These are phyloP conservation scores for Talaromyces borbonicus DNA, from an alignment of 495 filamentous ascomycete species.

Conservation along the genomic window DNA sequence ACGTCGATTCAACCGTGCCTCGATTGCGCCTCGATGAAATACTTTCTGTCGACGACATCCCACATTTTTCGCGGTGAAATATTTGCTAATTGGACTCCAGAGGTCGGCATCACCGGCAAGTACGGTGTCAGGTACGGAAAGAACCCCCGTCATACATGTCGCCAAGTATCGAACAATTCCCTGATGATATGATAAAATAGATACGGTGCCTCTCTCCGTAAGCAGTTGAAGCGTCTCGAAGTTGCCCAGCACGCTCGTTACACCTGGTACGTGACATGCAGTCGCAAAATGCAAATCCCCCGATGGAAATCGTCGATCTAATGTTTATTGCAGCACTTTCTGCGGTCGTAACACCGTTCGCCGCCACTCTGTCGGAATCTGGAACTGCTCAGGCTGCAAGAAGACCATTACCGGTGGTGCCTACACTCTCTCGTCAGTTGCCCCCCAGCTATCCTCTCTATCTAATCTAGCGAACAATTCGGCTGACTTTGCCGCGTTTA, in stretches of 20 bases:
- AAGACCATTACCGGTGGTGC: slow-evolving; percentile 95
- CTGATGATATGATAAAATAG: slow-evolving; percentile 31
- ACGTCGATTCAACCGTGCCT: neutral
- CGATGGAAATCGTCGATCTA: no score
- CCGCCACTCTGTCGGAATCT: slow-evolving; percentile 88
- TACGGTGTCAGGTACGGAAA: slow-evolving; percentile 55
- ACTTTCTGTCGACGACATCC: slow-evolving; percentile 3
- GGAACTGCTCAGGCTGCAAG: slow-evolving; percentile 87
- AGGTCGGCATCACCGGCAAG: slow-evolving; percentile 81
- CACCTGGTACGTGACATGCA: slow-evolving; percentile 24
- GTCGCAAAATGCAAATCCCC: neutral
- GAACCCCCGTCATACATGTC: neutral
- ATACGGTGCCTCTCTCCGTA: slow-evolving; percentile 99
- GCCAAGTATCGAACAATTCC: neutral
- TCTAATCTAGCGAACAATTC: slow-evolving; percentile 9
- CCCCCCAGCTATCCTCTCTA: neutral
- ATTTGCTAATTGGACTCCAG: slow-evolving; percentile 32
- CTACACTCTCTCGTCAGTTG: slow-evolving; percentile 89
- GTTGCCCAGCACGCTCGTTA: slow-evolving; percentile 93
- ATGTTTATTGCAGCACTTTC: slow-evolving; percentile 75
- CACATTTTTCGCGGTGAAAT: slow-evolving; percentile 1
- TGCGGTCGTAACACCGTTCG: slow-evolving; percentile 95
- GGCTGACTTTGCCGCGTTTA: slow-evolving; percentile 30
- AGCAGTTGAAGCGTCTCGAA: slow-evolving; percentile 99
- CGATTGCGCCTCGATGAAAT: slow-evolving; percentile 2